Conservation (phyloP, 2,329 filamentous ascomycete species). For the Fusarium chaquense region DNA sequence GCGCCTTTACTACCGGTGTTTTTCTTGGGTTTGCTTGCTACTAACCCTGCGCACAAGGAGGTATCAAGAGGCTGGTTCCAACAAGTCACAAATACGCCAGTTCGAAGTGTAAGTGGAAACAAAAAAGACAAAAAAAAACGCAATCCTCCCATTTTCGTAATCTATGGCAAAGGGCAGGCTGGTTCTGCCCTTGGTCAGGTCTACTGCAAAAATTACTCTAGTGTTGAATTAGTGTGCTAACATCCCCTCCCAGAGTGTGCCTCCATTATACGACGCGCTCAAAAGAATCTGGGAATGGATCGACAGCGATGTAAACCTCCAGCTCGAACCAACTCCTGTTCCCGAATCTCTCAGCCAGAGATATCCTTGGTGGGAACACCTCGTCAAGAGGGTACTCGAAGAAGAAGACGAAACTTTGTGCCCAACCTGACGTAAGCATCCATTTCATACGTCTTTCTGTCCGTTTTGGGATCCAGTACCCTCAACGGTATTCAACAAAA, state of each 20-base stretch:
- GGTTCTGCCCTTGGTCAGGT: slow-evolving; percentile 35
- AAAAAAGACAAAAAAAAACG: slow-evolving; percentile 8
- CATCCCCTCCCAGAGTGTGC: slow-evolving; percentile 53
- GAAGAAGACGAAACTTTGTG: slow-evolving; percentile 54
- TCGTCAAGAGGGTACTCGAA: slow-evolving; percentile 51
- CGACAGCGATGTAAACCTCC: slow-evolving; percentile 43
- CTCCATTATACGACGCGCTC: slow-evolving; percentile 53
- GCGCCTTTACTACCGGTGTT: slow-evolving; percentile 58
- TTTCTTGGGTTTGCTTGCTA: slow-evolving; percentile 55
- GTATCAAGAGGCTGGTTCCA: slow-evolving; percentile 54
- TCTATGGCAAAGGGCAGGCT: slow-evolving; percentile 38
- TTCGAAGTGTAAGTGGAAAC: slow-evolving; percentile 54
- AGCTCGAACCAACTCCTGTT: slow-evolving; percentile 24
- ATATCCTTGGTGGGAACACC: slow-evolving; percentile 56
- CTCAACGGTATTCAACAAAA: slow-evolving; percentile 33
- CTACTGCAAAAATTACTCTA: slow-evolving; percentile 32
- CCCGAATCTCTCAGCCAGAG: slow-evolving; percentile 48
- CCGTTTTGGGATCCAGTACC: slow-evolving; percentile 27
- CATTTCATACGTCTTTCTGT: slow-evolving; percentile 27
- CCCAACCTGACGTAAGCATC: slow-evolving; percentile 51
- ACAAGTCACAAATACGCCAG: slow-evolving; percentile 52
- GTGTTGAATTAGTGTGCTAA: slow-evolving; percentile 42
- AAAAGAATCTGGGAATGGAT: slow-evolving; percentile 54
- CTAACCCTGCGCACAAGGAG: slow-evolving; percentile 43
- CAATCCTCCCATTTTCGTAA: slow-evolving; percentile 25